These are phyloP conservation scores for Blepharisma japonicum DNA, from an alignment of 73 alveolate species.

Conservation along the genomic window DNA sequence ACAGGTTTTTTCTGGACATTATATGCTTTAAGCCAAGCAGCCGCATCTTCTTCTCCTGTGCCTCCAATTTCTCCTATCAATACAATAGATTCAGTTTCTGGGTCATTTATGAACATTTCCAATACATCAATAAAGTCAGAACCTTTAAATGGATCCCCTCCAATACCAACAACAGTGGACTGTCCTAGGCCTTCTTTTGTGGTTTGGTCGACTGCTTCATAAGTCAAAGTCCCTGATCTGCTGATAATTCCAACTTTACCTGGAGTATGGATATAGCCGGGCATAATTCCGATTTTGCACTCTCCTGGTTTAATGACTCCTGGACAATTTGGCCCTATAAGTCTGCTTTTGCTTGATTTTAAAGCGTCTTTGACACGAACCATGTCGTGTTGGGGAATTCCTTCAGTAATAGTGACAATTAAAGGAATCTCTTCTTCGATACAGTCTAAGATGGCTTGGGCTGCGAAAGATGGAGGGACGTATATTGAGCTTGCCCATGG, in stretches of 20 bases:
- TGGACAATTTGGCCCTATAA: constrained; percentile 97
- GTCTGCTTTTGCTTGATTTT: constrained; percentile 83
- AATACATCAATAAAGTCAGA: constrained; percentile 94
- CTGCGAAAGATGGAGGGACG: constrained; percentile 97
- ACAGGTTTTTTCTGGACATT: constrained; percentile 86
- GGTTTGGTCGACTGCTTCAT: constrained; percentile 95
- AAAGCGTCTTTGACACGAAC: constrained; percentile 84
- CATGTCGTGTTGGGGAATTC: constrained; percentile 94
- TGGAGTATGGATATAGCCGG: constrained; percentile 79
- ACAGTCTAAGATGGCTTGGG: constrained; percentile 86
- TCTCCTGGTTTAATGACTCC: constrained; percentile 97
- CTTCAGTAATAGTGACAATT: constrained; percentile 95
- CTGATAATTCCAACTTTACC: constrained; percentile 72
- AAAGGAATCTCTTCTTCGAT: constrained; percentile 86
- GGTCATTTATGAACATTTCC: constrained; percentile 83
- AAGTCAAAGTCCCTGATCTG: constrained; percentile 95
- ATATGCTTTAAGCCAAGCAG: constrained; percentile 76
- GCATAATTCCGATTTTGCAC: constrained; percentile 98
- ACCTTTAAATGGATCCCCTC: constrained; percentile 98
- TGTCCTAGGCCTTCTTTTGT: constrained; percentile 91
- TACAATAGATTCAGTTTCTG: constrained; percentile 91
- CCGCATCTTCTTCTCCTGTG: constrained; percentile 90
- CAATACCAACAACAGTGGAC: constrained; percentile 90
- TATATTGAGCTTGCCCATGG: constrained; percentile 93
- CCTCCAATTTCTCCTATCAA: constrained; percentile 98